phyloP scores from a whole-genome alignment of 352 stramenopile genomes.

The Globisporangium yorkense region DNA sequence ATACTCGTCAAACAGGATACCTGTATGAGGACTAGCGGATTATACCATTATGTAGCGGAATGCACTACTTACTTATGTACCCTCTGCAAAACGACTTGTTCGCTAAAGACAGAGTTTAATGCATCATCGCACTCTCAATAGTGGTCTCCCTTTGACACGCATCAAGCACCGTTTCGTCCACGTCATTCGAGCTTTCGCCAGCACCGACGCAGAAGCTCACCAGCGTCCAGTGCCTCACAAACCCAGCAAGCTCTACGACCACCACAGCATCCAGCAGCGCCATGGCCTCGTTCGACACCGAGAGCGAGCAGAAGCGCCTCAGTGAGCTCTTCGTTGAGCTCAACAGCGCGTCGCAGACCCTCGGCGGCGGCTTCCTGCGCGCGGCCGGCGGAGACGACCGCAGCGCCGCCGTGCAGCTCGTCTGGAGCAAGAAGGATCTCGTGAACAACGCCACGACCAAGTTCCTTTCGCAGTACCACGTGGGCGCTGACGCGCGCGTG shows the following conservation, averaged over 20 bases:
- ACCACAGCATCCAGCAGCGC: neutral
- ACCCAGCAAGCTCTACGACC: neutral
- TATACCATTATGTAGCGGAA: no score
- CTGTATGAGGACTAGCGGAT: no score
- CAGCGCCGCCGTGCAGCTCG: slow-evolving; percentile 34
- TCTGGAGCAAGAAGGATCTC: slow-evolving; percentile 59
- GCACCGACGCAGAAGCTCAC: neutral
- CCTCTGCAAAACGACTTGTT: no score
- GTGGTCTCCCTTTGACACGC: no score
- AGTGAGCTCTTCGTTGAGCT: slow-evolving; percentile 41
- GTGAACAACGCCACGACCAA: slow-evolving; percentile 47
- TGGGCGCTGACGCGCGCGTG: slow-evolving; percentile 18
- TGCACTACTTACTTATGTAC: no score
- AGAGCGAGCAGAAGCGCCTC: slow-evolving; percentile 20
- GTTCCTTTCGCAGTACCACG: slow-evolving; percentile 51
- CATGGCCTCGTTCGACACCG: neutral
- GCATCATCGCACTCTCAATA: no score
- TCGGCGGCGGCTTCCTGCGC: slow-evolving; percentile 34
- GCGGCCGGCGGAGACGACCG: slow-evolving; percentile 15
- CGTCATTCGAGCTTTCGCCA: no score
- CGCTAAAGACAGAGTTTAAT: no score
- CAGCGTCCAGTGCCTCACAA: neutral
- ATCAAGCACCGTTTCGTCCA: no score
- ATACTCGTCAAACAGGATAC: no score
- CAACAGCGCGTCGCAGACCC: slow-evolving; percentile 41